Evolutionary conservation across 441 rosid genomes (phyloP).

Genomic region (Viola pubescens): DNA sequence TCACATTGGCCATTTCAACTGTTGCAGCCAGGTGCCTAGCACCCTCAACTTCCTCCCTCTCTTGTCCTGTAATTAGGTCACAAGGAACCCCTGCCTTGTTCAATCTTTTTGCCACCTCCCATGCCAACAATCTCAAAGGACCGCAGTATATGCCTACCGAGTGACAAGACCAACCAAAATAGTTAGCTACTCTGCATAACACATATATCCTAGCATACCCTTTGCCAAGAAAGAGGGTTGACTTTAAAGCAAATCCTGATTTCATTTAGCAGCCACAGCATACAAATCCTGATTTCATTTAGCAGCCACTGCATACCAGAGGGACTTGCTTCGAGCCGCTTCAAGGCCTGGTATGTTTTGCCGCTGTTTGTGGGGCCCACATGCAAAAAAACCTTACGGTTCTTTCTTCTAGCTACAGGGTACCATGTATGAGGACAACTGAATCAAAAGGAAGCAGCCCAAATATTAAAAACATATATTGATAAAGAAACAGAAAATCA

Average conservation of each 20-base stretch:
- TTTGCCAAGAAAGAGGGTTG: not conserved
- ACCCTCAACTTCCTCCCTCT: slow-evolving; percentile 74
- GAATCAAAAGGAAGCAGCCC: slow-evolving; percentile 9
- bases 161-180: slow-evolving; percentile 12
- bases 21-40: slow-evolving; percentile 88
- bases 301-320: slow-evolving; percentile 44
- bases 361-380: slow-evolving; percentile 98
- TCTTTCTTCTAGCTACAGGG: slow-evolving; percentile 69
- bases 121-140: slow-evolving; percentile 86
- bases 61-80: slow-evolving; percentile 88
- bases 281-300: slow-evolving; percentile 27
- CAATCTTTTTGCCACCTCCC: slow-evolving; percentile 84
- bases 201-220: not conserved
- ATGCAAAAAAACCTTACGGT: slow-evolving; percentile 70
- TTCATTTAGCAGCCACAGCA: not conserved
- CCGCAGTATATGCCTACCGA: slow-evolving; percentile 85
- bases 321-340: slow-evolving; percentile 60
- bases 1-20: slow-evolving; percentile 90
- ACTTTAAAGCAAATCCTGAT: not conserved
- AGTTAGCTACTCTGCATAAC: slow-evolving; percentile 2
- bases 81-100: slow-evolving; percentile 84
- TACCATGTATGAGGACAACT: slow-evolving; percentile 90
- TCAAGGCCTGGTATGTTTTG: slow-evolving; percentile 75
- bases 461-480: not conserved
- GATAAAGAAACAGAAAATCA: not conserved